A percentile compares a stretch with the other conserved stretches of the same genome.
Evolutionary conservation across 805 yeast genomes (phyloP).

Genomic region (Zygosaccharomyces rouxii): DNA sequence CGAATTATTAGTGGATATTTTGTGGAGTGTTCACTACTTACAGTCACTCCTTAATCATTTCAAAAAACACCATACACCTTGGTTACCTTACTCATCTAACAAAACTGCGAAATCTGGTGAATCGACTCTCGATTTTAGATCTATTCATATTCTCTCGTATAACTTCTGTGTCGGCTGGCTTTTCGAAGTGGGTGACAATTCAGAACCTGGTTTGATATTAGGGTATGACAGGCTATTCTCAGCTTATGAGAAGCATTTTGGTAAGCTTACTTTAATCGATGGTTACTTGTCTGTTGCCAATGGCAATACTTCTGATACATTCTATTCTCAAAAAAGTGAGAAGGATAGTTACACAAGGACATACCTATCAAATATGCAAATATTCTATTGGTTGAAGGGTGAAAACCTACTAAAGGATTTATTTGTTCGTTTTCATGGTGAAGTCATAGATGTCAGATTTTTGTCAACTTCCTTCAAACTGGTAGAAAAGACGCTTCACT

Average conservation of each 20-base stretch:
- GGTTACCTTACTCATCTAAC: constrained; percentile 2
- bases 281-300: constrained; percentile 70
- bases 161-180: constrained; percentile 77
- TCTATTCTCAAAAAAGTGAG: constrained; percentile 46
- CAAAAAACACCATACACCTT: constrained; percentile 17
- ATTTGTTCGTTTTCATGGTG: constrained; percentile 56
- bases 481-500: constrained; percentile 48
- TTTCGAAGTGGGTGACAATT: constrained; percentile 42
- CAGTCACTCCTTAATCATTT: constrained; percentile 17
- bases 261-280: constrained; percentile 63
- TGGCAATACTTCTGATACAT: constrained; percentile 48
- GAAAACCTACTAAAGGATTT: constrained; percentile 40
- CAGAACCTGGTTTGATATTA: constrained; percentile 64
- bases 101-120: constrained; percentile 10
- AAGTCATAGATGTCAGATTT: constrained; percentile 61
- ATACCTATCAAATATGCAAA: constrained; percentile 63
- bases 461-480: constrained; percentile 52
- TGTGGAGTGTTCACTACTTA: constrained; percentile 32
- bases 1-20: constrained; percentile 39
- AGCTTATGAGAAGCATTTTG: constrained; percentile 54
- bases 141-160: constrained; percentile 57
- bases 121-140: constrained; percentile 35
- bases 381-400: constrained; percentile 35
- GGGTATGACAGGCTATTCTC: constrained; percentile 76
- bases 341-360: constrained; percentile 53